phyloP scores from a whole-genome alignment of 768 basidiomycete genomes.

The Vararia minispora region DNA sequence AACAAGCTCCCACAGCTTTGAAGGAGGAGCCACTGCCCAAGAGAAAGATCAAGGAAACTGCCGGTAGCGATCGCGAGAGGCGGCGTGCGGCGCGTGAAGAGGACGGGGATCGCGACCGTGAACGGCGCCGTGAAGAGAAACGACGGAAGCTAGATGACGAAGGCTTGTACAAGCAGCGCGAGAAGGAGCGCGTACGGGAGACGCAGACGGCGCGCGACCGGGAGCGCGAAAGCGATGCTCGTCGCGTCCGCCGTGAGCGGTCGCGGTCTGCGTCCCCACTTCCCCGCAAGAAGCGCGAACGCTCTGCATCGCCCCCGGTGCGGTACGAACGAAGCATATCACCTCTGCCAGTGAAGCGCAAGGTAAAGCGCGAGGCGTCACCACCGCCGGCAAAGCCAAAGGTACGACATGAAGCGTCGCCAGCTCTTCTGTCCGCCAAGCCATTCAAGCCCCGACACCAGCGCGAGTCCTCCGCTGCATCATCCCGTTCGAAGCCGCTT shows the following conservation, averaged over 20 bases:
- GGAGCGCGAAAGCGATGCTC: constrained; percentile 9
- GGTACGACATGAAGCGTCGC: constrained; percentile 15
- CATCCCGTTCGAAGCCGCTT: no score
- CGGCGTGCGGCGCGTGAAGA: constrained; percentile 15
- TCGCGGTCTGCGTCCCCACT: constrained; percentile 7
- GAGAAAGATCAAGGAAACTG: no score
- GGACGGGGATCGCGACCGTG: constrained; percentile 7
- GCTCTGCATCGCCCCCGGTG: constrained; percentile 14
- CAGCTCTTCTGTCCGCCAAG: constrained; percentile 21
- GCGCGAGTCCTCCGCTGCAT: neutral
- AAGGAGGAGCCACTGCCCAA: no score
- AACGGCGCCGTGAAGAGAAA: constrained; percentile 14
- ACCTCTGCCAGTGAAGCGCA: constrained; percentile 3
- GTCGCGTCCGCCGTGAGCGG: constrained; percentile 6
- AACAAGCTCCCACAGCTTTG: no score
- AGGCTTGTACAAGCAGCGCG: constrained; percentile 11
- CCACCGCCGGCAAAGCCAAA: constrained; percentile 13
- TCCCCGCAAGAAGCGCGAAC: constrained; percentile 9
- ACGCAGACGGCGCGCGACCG: constrained; percentile 1
- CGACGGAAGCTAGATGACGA: constrained; percentile 14
- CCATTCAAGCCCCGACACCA: constrained; percentile 15
- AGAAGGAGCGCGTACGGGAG: constrained; percentile 8
- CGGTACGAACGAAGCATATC: constrained; percentile 7
- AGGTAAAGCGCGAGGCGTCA: constrained; percentile 27
- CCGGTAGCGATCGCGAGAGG: no score